A percentile compares a stretch with the other conserved stretches of the same genome.
These are phyloP conservation scores for Pyrenophora graminea DNA, from an alignment of 2,329 filamentous ascomycete species.

Conservation along the genomic window DNA sequence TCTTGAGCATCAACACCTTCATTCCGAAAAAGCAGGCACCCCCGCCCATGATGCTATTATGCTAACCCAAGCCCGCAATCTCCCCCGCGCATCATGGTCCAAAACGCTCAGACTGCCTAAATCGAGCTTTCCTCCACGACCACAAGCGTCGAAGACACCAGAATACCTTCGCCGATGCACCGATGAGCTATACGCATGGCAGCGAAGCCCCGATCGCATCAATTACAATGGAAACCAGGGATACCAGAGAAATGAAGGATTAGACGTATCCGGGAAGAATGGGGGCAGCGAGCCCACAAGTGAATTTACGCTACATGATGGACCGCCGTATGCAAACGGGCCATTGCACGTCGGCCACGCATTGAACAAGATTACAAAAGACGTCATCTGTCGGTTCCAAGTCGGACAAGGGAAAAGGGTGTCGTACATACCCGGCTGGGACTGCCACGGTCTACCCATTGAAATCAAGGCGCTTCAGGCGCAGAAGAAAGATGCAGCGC, in stretches of 20 bases:
- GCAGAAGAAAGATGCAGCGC: conserved; percentile 46
- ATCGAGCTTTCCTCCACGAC: conserved; percentile 55
- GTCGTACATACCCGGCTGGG: conserved; percentile 89
- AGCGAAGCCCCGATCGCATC: conserved; percentile 56
- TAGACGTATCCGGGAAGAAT: not conserved
- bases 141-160: conserved; percentile 35
- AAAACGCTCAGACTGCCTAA: conserved; percentile 54
- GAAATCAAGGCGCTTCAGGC: conserved; percentile 88
- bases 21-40: conserved; percentile 9
- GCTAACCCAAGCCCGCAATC: conserved; percentile 41
- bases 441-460: conserved; percentile 95
- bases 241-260: not conserved
- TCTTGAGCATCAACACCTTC: conserved; percentile 4
- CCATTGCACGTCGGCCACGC: conserved; percentile 90
- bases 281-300: conserved; percentile 29
- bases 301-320: conserved; percentile 83
- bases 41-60: conserved; percentile 44
- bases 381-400: conserved; percentile 84
- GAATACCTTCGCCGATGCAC: conserved; percentile 74
- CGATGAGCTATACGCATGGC: conserved; percentile 90
- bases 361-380: conserved; percentile 95
- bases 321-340: conserved; percentile 95
- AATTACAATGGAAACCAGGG: conserved; percentile 45
- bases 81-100: conserved; percentile 49
- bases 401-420: conserved; percentile 77